phyloP scores from a whole-genome alignment of 2,329 filamentous ascomycete species.

The Chalaropsis ovoidea region DNA sequence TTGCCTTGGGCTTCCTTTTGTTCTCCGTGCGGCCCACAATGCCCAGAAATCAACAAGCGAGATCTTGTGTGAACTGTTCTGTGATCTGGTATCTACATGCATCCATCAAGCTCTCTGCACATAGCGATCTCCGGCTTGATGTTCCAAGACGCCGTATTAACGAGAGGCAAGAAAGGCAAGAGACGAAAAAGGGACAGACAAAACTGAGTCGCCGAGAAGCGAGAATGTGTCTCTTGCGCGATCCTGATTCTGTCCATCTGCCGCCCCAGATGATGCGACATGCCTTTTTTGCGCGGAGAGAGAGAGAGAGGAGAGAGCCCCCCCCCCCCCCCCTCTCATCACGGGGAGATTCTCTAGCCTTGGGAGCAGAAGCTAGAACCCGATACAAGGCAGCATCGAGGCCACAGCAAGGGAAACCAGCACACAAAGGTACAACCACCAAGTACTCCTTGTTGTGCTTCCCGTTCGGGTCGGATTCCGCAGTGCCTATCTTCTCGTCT shows the following conservation, averaged over 20 bases:
- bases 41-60: not conserved
- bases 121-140: not conserved
- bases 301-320: not conserved
- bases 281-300: not conserved
- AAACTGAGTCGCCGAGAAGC: constrained; percentile 11
- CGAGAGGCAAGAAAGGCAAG: not conserved
- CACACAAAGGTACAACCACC: not conserved
- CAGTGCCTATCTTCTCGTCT: not conserved
- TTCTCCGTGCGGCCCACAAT: not conserved
- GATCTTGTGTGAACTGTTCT: constrained; percentile 3
- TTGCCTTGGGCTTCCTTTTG: not conserved
- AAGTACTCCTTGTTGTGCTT: not conserved
- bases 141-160: not conserved
- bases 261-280: not conserved
- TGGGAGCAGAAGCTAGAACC: not conserved
- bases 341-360: not conserved
- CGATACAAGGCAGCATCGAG: not conserved
- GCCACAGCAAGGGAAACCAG: too few species aligned
- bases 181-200: not conserved
- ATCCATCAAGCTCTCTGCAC: not conserved
- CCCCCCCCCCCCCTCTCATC: not conserved
- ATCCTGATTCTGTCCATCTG: not conserved
- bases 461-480: constrained; percentile 6
- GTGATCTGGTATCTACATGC: not conserved
- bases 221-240: constrained; percentile 11